Base-by-base conservation (phyloP, 2,329 filamentous ascomycete species). In the Epichloe elymi region DNA sequence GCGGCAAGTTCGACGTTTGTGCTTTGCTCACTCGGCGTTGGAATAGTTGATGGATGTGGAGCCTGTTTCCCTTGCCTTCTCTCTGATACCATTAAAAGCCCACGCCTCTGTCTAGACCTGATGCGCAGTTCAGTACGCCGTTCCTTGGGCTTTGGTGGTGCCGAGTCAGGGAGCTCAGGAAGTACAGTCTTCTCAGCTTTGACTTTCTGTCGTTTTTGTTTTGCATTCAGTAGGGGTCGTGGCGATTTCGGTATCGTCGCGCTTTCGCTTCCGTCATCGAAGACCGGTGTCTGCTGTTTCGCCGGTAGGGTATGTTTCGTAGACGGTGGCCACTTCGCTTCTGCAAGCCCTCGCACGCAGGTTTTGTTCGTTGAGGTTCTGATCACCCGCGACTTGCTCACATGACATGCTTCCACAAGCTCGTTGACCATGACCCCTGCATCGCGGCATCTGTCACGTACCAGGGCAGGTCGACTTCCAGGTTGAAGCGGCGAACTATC, bases 101-200 rank as follows among this genome's bases (percentile, higher is more conserved):
- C 74, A 49, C 74, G 67, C 53, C 70, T 73, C 53, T 70, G 70
- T 51, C 70, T 67, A 17, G 72, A 63, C 53, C 67, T 71, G 48
- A 78, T 73, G 7, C 70, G 69, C 37, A 78, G 61, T 54, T 74
- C 70, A 17, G 72, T 72, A 46, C 68, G 69, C 8, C 62, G 67
- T 51, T 67, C 58, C 12, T 36, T 39, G 6, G 20, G 48, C 11
- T 30, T 17, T 2, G 36, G 35, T 1, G 46, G 36, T 8, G 10
- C 15, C 14, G 37, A 14, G 15, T 11, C 26, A 4, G n/a, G 47
- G 7, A 11, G 47, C 11, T 36, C 26, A n/a, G 23, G 19, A 15
- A 33, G 6, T 5, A 15, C 20, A 17, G 30, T 1, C 2, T 33
- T n/a, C 11, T 26, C 6, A 5, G 37, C 12, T n/a, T 20, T 30